Evolutionary conservation across 1,139 yeast species (phyloP).

Genomic region (Spathaspora sp.): DNA sequence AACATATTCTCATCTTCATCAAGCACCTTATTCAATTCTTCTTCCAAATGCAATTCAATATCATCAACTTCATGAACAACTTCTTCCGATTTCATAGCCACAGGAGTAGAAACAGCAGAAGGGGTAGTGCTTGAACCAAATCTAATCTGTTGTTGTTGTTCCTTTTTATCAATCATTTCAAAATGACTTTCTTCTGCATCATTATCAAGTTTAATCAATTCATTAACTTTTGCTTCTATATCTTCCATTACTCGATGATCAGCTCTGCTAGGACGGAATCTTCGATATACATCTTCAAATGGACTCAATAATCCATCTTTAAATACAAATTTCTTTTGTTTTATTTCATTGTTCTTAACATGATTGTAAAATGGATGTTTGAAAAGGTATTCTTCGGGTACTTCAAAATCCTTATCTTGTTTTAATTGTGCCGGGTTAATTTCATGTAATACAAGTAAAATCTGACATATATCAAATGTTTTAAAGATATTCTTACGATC

Average conservation of each 20-base stretch:
- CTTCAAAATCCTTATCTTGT: constrained; percentile 42
- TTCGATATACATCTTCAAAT: constrained; percentile 45
- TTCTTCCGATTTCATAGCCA: constrained; percentile 6
- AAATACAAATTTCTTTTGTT: constrained; percentile 46
- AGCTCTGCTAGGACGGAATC: constrained; percentile 52
- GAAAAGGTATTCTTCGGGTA: constrained; percentile 37
- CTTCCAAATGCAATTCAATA: constrained; percentile 17
- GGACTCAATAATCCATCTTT: constrained; percentile 89
- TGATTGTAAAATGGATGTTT: constrained; percentile 49
- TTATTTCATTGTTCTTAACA: constrained; percentile 40
- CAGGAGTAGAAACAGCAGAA: constrained; percentile 23
- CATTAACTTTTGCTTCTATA: constrained; percentile 78
- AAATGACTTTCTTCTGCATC: constrained; percentile 82
- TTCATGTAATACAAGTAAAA: constrained; percentile 70
- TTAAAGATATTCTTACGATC: constrained; percentile 89
- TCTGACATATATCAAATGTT: constrained; percentile 83
- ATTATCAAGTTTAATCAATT: constrained; percentile 70
- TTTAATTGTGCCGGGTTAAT: constrained; percentile 47
- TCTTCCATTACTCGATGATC: constrained; percentile 56
- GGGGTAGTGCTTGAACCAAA: constrained; percentile 22
- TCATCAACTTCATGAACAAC: constrained; percentile 22
- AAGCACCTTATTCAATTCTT: constrained; percentile 42
- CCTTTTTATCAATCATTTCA: constrained; percentile 66
- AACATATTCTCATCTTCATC: constrained; percentile 11
- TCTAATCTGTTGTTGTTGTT: constrained; percentile 13